A percentile compares a stretch with the other conserved stretches of the same genome.
Conservation (phyloP, 2,329 filamentous ascomycete species). For the Coniochaeta pulveracea region DNA sequence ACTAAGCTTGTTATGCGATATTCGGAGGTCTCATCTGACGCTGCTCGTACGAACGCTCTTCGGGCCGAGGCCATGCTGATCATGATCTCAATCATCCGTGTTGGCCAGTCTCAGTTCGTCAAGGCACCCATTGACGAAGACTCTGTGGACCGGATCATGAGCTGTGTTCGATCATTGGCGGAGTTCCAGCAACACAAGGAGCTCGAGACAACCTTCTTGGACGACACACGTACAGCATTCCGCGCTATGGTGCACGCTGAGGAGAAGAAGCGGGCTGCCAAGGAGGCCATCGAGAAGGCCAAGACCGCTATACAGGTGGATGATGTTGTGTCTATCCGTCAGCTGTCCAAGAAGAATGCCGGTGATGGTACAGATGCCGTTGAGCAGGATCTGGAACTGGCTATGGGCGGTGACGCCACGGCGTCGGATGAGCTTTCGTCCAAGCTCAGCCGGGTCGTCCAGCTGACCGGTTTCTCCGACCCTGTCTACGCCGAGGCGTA, state of each 20-base stretch:
- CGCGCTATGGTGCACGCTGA: constrained; percentile 93
- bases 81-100: constrained; percentile 97
- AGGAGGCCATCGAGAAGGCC: constrained; percentile 84
- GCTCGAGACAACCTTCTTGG: constrained; percentile 82
- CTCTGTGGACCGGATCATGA: constrained; percentile 97
- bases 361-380: constrained; percentile 75
- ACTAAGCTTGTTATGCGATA: constrained; percentile 98
- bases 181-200: constrained; percentile 86
- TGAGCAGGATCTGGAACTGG: constrained; percentile 82
- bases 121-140: constrained; percentile 97
- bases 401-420: constrained; percentile 78
- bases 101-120: constrained; percentile 97
- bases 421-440: constrained; percentile 74
- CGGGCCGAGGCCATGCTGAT: constrained; percentile 97
- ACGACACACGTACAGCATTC: constrained; percentile 94
- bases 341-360: constrained; percentile 84
- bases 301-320: constrained; percentile 93
- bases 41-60: constrained; percentile 81
- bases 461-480: constrained; percentile 96
- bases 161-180: constrained; percentile 81
- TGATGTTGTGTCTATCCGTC: constrained; percentile 84
- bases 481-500: constrained; percentile 98
- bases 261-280: constrained; percentile 94
- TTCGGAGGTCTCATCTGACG: constrained; percentile 79
- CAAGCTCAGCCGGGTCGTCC: constrained; percentile 91